Percentiles rank a stretch among this genome's conserved stretches.
phyloP scores from a whole-genome alignment of 306 rosid genomes.

The Fagus sylvatica region DNA sequence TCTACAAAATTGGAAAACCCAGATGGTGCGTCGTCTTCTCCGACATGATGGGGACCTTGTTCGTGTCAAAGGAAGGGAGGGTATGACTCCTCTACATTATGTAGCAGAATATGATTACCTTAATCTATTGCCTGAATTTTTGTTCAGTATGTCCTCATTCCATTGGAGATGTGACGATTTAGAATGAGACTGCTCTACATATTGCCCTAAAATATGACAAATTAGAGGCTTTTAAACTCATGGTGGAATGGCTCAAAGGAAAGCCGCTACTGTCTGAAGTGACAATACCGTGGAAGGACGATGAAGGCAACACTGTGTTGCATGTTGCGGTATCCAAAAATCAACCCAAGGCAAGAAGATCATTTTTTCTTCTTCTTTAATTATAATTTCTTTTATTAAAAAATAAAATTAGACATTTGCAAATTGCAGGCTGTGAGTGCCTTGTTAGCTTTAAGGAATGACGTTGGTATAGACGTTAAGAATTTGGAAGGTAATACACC shows the following conservation, averaged over 20 bases:
- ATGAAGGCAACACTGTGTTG: conserved; percentile 32
- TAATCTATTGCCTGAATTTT: conserved; percentile 25
- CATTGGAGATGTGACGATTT: conserved; percentile 28
- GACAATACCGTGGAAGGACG: conserved; percentile 26
- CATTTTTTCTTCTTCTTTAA: neutral
- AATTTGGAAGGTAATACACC: conserved; percentile 29
- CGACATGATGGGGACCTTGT: conserved; percentile 26
- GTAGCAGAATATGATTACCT: conserved; percentile 18
- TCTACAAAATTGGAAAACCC: conserved; percentile 15
- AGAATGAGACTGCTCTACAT: conserved; percentile 40
- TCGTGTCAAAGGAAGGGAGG: conserved; percentile 41
- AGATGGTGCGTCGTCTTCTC: conserved; percentile 13
- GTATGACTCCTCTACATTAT: conserved; percentile 36
- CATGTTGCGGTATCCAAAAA: conserved; percentile 29
- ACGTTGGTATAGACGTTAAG: neutral
- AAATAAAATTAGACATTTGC: too few species aligned
- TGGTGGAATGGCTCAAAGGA: conserved; percentile 30
- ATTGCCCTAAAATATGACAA: conserved; percentile 35
- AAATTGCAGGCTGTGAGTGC: conserved; percentile 33
- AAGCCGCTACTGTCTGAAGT: neutral
- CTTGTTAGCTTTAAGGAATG: neutral
- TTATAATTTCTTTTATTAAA: neutral
- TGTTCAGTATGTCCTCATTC: conserved; percentile 32
- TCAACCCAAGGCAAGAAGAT: conserved; percentile 16
- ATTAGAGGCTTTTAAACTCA: conserved; percentile 22